phyloP scores from a whole-genome alignment of 192 early-diverging fungal genomes.

The Chytriomyces confervae region DNA sequence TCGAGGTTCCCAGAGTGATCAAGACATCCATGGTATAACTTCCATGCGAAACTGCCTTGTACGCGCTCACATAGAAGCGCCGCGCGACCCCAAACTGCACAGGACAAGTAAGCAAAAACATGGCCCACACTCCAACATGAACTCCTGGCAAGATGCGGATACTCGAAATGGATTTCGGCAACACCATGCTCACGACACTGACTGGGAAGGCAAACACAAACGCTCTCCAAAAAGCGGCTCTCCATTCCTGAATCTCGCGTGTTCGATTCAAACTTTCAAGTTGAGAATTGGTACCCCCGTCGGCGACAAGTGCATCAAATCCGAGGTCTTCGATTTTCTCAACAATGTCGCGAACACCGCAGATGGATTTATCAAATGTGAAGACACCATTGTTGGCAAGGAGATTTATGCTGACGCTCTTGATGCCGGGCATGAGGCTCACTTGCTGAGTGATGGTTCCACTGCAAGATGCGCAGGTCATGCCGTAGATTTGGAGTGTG shows the following conservation, averaged over 20 bases:
- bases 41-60: conserved; percentile 77
- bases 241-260: conserved; percentile 85
- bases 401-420: conserved; percentile 73
- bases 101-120: conserved; percentile 82
- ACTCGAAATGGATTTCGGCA: conserved; percentile 47
- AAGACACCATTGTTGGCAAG: conserved; percentile 78
- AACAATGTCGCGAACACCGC: conserved; percentile 82
- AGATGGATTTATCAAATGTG: conserved; percentile 65
- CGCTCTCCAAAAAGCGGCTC: conserved; percentile 66
- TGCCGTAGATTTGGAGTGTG: conserved; percentile 88
- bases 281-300: conserved; percentile 72
- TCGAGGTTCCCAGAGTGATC: conserved; percentile 82
- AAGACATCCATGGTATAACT: conserved; percentile 97
- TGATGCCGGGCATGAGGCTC: conserved; percentile 61
- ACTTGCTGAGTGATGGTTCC: conserved; percentile 77
- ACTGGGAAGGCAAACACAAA: conserved; percentile 85
- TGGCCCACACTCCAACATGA: conserved; percentile 66
- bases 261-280: conserved; percentile 88
- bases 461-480: conserved; percentile 86
- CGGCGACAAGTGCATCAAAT: conserved; percentile 74
- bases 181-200: conserved; percentile 76
- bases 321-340: conserved; percentile 81
- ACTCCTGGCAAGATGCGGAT: conserved; percentile 59
- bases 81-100: conserved; percentile 89
- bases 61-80: conserved; percentile 79